A percentile compares a stretch with the other conserved stretches of the same genome.
Conservation (phyloP, 257 asterid genomes). For the Primulina eburnea region DNA sequence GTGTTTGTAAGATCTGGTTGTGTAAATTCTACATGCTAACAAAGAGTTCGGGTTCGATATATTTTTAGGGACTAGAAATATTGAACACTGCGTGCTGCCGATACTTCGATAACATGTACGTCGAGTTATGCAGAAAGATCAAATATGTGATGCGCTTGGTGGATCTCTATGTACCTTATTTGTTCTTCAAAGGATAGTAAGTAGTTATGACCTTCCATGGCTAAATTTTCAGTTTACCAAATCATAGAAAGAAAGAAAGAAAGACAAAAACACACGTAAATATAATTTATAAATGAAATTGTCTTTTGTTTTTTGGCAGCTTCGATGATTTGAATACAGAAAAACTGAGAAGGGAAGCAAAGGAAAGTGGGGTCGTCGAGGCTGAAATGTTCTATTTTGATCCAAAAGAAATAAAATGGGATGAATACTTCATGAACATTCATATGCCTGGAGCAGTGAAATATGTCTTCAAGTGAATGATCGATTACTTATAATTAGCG, state of each 20-base stretch:
- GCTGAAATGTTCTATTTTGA: constrained; percentile 56
- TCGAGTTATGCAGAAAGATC: constrained; percentile 49
- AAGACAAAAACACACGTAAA: no score
- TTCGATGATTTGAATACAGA: constrained; percentile 77
- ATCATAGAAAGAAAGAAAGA: no score
- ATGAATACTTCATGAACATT: constrained; percentile 59
- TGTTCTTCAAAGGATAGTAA: constrained; percentile 87
- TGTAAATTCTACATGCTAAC: no score
- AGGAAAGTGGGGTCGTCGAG: constrained; percentile 35
- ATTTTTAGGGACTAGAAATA: constrained; percentile 53
- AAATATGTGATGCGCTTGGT: constrained; percentile 57
- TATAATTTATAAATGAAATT: no score
- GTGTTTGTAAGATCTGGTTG: background rate
- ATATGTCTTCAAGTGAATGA: constrained; percentile 52
- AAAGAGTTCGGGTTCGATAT: no score
- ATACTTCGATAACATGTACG: constrained; percentile 46
- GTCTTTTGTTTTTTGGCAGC: constrained; percentile 30
- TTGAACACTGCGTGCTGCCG: constrained; percentile 67
- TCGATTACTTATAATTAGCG: background rate
- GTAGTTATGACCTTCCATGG: constrained; percentile 25
- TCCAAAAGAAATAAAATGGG: constrained; percentile 69
- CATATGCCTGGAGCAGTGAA: constrained; percentile 82
- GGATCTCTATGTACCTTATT: constrained; percentile 72
- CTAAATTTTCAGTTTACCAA: background rate
- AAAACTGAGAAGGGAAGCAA: constrained; percentile 47